Evolutionary conservation across 805 yeast species (phyloP), one percentile per base, ranked within the genome.

Genomic region (Yamadazyma endophytica): DNA sequence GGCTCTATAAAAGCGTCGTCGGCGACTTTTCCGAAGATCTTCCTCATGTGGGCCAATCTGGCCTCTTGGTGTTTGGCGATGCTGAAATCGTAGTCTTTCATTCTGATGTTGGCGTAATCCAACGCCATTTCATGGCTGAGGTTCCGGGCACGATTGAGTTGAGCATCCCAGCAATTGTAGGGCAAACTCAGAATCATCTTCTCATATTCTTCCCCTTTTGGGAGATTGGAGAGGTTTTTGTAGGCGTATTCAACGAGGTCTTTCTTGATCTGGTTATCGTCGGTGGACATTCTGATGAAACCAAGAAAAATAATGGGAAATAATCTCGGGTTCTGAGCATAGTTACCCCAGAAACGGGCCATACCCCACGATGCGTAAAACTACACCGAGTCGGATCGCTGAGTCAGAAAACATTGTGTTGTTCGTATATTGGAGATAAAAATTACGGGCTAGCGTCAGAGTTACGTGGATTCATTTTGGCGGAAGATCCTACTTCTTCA

Each of bases 171-270:
- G 43, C 58, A 54, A 31, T 68, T 50, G 51, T 75, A 78, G 2
- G 64, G 61, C 44, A 64, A 49, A 2, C 79, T 70, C 36, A 71
- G 62, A 39, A 78, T 70, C 82, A 77, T 75, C 40, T 59, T 62
- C 42, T 73, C 75, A 49, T 76, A 78, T 29, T 73, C 73, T 3
- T 47, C 58, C 1, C 65, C 52, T 26, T 47, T 36, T 17, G 68
- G 66, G n/a, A 59, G 28, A 37, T 59, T 55, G 9, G 48, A 40
- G 33, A 58, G 50, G 37, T 59, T 58, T 12, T 48, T 44, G 38
- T 53, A 54, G 11, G 63, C 66, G 37, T 47, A 61, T 12, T 50
- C 51, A 12, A 62, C 63, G 21, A 61, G 47, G 28, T 61, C 60
- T 13, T 44, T 28, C 46, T 61, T 45, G 32, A 58, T 50, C 21